Conservation (phyloP, 768 basidiomycete genomes). For the Cubamyces lactineus region DNA sequence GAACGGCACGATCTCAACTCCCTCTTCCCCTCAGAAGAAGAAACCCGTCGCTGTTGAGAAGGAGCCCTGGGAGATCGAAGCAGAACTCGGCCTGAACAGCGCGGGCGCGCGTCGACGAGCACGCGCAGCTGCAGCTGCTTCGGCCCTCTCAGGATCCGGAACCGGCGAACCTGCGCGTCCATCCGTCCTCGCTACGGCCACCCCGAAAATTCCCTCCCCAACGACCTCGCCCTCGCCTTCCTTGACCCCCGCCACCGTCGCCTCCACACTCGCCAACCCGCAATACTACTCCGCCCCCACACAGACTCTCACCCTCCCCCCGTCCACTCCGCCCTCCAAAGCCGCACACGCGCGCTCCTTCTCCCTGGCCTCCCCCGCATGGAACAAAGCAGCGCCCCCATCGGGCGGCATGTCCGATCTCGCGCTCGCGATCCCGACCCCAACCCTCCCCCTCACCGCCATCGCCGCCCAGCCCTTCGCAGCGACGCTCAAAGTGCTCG, state of each 20-base stretch:
- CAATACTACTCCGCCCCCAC: slow-evolving; percentile 62
- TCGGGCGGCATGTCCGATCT: slow-evolving; percentile 24
- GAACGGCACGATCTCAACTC: slow-evolving; percentile 2
- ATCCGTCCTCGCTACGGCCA: background rate
- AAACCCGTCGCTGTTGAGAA: slow-evolving; percentile 18
- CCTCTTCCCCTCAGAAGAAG: slow-evolving; percentile 14
- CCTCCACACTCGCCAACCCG: slow-evolving; percentile 49
- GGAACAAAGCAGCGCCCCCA: background rate
- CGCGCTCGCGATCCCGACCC: slow-evolving; percentile 59
- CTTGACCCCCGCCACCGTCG: slow-evolving; percentile 30
- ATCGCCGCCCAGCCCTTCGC: slow-evolving; percentile 66
- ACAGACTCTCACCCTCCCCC: slow-evolving; percentile 66
- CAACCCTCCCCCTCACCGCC: slow-evolving; percentile 66
- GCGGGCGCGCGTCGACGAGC: slow-evolving; percentile 32
- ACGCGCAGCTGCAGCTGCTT: slow-evolving; percentile 25
- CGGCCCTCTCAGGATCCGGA: slow-evolving; percentile 14
- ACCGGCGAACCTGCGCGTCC: background rate
- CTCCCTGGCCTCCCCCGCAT: slow-evolving; percentile 47
- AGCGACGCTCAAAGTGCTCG: slow-evolving; percentile 56
- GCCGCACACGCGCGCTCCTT: slow-evolving; percentile 61
- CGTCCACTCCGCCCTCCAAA: slow-evolving; percentile 59
- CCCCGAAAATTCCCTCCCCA: background rate
- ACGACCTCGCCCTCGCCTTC: slow-evolving; percentile 10
- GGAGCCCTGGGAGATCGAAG: slow-evolving; percentile 37
- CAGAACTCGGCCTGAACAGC: slow-evolving; percentile 34